These are phyloP conservation scores for Dactylellina cionopaga DNA, from an alignment of 2,329 filamentous ascomycete genomes.

Conservation along the genomic window DNA sequence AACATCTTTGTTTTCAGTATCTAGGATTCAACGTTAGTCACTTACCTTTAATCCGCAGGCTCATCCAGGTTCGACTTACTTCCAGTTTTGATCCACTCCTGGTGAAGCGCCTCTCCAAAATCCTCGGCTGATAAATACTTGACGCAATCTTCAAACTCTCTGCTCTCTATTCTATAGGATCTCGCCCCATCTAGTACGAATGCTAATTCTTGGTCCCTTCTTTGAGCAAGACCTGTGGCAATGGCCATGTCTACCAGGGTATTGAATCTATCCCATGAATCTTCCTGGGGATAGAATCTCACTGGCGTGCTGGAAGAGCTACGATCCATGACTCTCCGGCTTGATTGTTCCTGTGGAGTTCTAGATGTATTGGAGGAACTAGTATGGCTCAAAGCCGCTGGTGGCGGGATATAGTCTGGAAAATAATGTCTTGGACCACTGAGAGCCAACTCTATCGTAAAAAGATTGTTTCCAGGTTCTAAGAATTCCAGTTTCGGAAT, in stretches of 20 bases:
- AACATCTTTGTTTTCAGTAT: neutral
- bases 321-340: no score
- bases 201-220: neutral
- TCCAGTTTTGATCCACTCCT: neutral
- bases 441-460: neutral
- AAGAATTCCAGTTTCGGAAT: neutral
- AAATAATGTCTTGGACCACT: conserved; percentile 9
- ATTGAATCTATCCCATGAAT: conserved; percentile 10
- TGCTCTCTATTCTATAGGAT: neutral
- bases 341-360: no score
- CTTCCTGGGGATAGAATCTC: neutral
- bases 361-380: neutral
- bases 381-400: neutral
- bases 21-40: neutral
- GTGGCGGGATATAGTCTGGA: neutral
- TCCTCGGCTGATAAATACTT: neutral
- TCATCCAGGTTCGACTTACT: neutral
- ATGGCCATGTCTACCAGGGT: conserved; percentile 25
- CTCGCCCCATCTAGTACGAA: neutral
- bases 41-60: neutral
- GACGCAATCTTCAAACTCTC: conserved; percentile 1
- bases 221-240: neutral
- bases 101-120: neutral
- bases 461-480: neutral
- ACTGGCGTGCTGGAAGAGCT: neutral